Evolutionary conservation across 345 rosid genomes (phyloP).

Genomic region (Rhodamnia argentea): DNA sequence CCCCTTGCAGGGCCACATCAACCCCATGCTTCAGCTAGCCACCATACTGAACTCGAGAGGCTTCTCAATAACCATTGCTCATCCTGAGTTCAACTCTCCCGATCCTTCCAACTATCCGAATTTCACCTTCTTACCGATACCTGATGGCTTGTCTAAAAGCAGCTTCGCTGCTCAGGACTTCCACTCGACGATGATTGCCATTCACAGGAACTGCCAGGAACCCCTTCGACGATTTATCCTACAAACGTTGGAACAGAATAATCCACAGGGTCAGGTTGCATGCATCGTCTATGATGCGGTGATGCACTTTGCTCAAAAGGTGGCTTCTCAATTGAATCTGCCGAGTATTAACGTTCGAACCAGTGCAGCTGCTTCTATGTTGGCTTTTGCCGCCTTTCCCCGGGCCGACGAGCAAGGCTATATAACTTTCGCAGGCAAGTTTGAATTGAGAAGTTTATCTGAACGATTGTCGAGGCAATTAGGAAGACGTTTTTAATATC

Average conservation of each 20-base stretch:
- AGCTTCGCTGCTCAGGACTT: neutral
- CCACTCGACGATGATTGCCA: neutral
- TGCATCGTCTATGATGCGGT: constrained; percentile 19
- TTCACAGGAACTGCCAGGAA: constrained; percentile 9
- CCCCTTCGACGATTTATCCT: constrained; percentile 5
- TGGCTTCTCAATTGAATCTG: constrained; percentile 9
- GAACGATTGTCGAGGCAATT: neutral
- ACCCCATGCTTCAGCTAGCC: constrained; percentile 29
- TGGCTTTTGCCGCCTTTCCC: neutral
- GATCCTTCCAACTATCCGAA: constrained; percentile 2
- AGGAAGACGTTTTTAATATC: neutral
- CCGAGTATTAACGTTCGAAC: constrained; percentile 11
- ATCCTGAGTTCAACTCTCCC: constrained; percentile 20
- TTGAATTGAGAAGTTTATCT: neutral
- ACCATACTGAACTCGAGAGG: constrained; percentile 18
- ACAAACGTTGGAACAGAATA: constrained; percentile 2
- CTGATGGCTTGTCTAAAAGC: neutral
- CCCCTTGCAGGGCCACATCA: constrained; percentile 28
- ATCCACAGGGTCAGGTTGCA: neutral
- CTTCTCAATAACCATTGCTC: constrained; percentile 17
- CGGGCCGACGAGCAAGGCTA: constrained; percentile 4
- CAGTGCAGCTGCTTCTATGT: constrained; percentile 3
- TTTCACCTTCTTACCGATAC: constrained; percentile 9
- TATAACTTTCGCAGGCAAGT: constrained; percentile 6
- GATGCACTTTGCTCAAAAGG: constrained; percentile 16